Evolutionary conservation across 495 filamentous ascomycete species (phyloP).

Genomic region (Neurospora tetraspora): DNA sequence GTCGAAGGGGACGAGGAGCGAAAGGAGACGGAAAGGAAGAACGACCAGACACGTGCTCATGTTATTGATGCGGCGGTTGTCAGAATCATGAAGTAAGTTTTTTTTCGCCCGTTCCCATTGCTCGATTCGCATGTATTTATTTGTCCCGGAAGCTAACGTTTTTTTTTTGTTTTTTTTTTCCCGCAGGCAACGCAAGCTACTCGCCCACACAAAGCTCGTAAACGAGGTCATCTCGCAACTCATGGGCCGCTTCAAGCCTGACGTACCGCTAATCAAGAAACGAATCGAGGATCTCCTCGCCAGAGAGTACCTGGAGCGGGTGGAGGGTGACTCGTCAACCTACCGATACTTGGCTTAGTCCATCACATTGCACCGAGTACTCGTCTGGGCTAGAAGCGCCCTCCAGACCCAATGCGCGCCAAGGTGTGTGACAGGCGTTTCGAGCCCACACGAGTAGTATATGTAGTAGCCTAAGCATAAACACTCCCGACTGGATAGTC

Average conservation of each 20-base stretch:
- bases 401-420: no score
- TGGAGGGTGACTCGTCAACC: conserved; percentile 58
- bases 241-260: conserved; percentile 71
- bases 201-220: conserved; percentile 71
- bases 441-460: not conserved
- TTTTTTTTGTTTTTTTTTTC: conserved; percentile 2
- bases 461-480: not conserved
- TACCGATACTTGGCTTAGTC: conserved; percentile 64
- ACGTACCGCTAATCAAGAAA: conserved; percentile 83
- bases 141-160: conserved; percentile 2
- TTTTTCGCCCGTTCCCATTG: not conserved
- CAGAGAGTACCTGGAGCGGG: conserved; percentile 86
- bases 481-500: not conserved
- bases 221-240: conserved; percentile 79
- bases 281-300: conserved; percentile 89
- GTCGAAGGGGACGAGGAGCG: conserved; percentile 79
- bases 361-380: not conserved
- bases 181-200: conserved; percentile 81
- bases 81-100: conserved; percentile 85
- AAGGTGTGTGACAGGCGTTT: no score
- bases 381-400: no score
- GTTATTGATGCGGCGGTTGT: conserved; percentile 86
- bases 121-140: not conserved
- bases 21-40: conserved; percentile 78
- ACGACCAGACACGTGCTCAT: conserved; percentile 65